Conservation (phyloP, 1,139 yeast species). For the Yamadazyma trypodendri region DNA sequence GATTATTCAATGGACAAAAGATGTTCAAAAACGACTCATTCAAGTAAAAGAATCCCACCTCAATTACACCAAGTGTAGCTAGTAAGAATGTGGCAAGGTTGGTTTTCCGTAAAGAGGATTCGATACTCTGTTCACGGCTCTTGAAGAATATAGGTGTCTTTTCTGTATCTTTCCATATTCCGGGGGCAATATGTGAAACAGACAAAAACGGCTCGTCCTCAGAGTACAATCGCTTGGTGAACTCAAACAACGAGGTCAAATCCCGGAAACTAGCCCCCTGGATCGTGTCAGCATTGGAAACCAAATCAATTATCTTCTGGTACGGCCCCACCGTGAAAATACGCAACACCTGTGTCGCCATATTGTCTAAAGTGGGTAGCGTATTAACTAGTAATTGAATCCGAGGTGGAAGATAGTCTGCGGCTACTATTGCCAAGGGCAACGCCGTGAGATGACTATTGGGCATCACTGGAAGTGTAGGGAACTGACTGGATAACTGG, state of each 20-base stretch:
- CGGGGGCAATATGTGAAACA: conserved; percentile 61
- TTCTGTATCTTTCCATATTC: conserved; percentile 65
- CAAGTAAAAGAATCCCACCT: conserved; percentile 82
- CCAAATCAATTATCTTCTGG: conserved; percentile 69
- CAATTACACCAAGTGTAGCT: conserved; percentile 80
- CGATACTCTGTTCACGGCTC: conserved; percentile 63
- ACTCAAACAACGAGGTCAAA: conserved; percentile 72
- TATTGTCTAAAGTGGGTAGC: conserved; percentile 69
- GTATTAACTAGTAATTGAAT: conserved; percentile 63
- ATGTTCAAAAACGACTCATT: conserved; percentile 82
- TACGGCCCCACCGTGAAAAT: conserved; percentile 69
- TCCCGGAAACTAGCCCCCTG: conserved; percentile 76
- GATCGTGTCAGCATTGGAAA: conserved; percentile 69
- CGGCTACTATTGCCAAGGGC: conserved; percentile 56
- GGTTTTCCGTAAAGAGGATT: conserved; percentile 73
- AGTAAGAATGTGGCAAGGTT: conserved; percentile 84
- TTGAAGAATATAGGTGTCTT: conserved; percentile 56
- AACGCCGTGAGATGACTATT: conserved; percentile 58
- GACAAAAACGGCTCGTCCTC: conserved; percentile 67
- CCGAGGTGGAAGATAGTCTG: conserved; percentile 56
- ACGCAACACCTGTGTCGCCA: conserved; percentile 71
- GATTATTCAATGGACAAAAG: conserved; percentile 64
- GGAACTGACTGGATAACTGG: conserved; percentile 39
- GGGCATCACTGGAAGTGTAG: conserved; percentile 39
- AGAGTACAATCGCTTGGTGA: conserved; percentile 62